These are phyloP conservation scores for Penicillium sp. DNA, from an alignment of 2,329 filamentous ascomycete genomes.

Conservation along the genomic window DNA sequence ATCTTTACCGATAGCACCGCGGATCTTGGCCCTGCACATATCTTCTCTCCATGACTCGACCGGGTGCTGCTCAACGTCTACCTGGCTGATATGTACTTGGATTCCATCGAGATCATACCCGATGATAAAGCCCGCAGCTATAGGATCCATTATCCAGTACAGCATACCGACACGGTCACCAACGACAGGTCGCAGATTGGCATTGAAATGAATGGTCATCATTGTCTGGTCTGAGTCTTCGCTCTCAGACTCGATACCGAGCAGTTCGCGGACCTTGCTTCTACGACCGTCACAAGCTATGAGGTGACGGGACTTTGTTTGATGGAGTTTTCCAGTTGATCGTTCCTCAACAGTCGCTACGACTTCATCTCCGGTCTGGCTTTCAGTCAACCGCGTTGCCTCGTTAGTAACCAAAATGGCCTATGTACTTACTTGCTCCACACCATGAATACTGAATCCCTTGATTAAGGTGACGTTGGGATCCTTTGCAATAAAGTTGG, in stretches of 20 bases:
- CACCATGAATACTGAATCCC: conserved; percentile 4
- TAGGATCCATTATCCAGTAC: conserved; percentile 46
- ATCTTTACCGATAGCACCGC: conserved; percentile 26
- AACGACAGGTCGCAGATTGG: conserved; percentile 39
- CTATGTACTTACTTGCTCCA: not conserved
- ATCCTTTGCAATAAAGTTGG: conserved; percentile 1
- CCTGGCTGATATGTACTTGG: conserved; percentile 45
- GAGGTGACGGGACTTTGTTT: conserved; percentile 31
- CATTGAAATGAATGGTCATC: conserved; percentile 49
- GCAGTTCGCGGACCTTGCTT: conserved; percentile 27
- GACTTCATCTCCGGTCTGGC: conserved; percentile 1
- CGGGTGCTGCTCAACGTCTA: conserved; percentile 39
- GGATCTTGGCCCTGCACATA: conserved; percentile 31
- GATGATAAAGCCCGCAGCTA: conserved; percentile 45
- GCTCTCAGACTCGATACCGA: conserved; percentile 40
- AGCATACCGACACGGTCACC: conserved; percentile 44
- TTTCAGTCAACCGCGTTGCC: not conserved
- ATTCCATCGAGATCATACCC: conserved; percentile 42
- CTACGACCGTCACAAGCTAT: conserved; percentile 38
- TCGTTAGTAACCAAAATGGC: not conserved
- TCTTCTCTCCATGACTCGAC: conserved; percentile 36
- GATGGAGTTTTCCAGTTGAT: conserved; percentile 11
- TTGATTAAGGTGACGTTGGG: not conserved
- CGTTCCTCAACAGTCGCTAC: conserved; percentile 2
- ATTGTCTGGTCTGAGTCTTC: conserved; percentile 45